Base-by-base conservation (phyloP, 768 basidiomycete species). In the Leccinum subgranulosum region DNA sequence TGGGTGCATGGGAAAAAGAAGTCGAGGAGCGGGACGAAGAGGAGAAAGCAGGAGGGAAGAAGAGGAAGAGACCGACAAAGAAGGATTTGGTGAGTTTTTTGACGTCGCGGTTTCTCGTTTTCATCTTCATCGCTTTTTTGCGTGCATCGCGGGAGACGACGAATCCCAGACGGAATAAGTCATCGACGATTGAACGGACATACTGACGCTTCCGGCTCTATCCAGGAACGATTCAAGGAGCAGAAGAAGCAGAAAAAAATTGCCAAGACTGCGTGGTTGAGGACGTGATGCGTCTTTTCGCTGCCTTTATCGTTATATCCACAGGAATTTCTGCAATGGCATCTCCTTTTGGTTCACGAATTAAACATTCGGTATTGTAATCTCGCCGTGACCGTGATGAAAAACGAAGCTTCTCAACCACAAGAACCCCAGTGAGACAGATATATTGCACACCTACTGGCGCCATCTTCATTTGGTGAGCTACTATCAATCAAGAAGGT, bases 251-350 rank as follows among this genome's bases (percentile, higher is more conserved):
- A 77, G 67, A 92, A 92, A 77, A 93, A 92, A 75, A 84, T 92
- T 9, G 89, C 90, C 39, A 92, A 92, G 77, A 92, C 90, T 1
- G 91, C 91, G 9, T 93, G 90, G 91, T 69, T 93, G 64, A 84
- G 91, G 69, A 88, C 85, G 2, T 68, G 64, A 68, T 23, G 15
- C 29, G 15, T 28, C 25, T 41, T 45, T n/a, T 23, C 41, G 39
- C 28, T n/a, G 36, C 48, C 19, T 31, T 51, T 31, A 17, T 51
- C n/a, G 14, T 29, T 45, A 19, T 23, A 28, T 21, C 27, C 21
- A 10, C 27, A 28, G 25, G 51, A 51, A 53, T 23, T n/a, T 47
- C 36, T 23, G 51, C 29, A 6, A 49, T 25, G 11, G 41, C 28
- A 51, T 53, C 23, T 52, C 60, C 14, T 21, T 33, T 23, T 51